Evolutionary conservation across 1,284 basidiomycete species (phyloP), one percentile per base, ranked within the genome.

Genomic region (Trichosporon asahii): DNA sequence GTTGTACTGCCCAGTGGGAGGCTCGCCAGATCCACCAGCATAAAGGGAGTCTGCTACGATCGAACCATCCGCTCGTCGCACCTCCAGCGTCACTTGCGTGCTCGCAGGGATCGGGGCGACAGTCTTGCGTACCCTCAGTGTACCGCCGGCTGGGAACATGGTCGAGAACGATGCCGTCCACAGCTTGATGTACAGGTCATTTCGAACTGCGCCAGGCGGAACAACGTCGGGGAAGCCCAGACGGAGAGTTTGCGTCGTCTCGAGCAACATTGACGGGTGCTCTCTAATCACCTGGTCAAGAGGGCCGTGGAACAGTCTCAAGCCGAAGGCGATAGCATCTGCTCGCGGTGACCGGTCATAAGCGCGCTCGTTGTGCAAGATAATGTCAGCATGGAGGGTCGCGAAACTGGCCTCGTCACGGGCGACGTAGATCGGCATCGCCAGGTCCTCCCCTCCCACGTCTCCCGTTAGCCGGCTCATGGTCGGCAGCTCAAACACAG

Each of bases 171-270:
- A 90, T 29, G 92, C 95, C 66, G 90, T 90, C 93, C 93, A 95
- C 0, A 97, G 87, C 79, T 95, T 97, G 85, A 98, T 88, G 82
- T 98, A 98, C 8, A 97, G 87, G 77, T 98, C 95, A 78, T 98
- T 98, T 23, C 95, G 89, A n/a, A 88, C 85, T 74, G 94, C 91
- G 8, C 92, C 94, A 0, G 95, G 95, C 78, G 95, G 95, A 9
- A 97, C 95, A 1, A 97, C 94, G 76, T 98, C 96, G 0, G 95
- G 93, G 79, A 99, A 99, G 31, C 95, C 94, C n/a, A 99, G 89
- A 6, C 94, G 90, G 21, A 91, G 85, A 0, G 94, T 95, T 46
- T 90, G 87, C 0, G 94, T 91, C 5, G 89, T 88, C 74, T 92
- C 92, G 70, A 91, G 90, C 23, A 98, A 86, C n/a, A 96, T 84